Conservation (phyloP, 495 filamentous ascomycete species). For the Pyrenopolyporus hunteri region DNA sequence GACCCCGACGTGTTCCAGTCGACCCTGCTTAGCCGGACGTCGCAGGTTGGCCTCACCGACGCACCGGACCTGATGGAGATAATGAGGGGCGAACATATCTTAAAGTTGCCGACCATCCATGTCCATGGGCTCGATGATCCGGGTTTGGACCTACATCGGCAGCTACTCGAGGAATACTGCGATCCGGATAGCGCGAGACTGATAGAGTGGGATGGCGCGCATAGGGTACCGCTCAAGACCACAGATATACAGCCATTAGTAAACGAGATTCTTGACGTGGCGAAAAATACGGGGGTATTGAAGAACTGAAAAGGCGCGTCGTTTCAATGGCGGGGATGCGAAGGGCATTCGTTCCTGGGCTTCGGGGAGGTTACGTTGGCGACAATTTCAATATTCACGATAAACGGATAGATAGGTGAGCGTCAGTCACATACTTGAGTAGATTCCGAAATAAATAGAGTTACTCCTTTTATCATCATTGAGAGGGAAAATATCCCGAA, state of each 20-base stretch:
- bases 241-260: slow-evolving; percentile 59
- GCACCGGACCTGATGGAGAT: slow-evolving; percentile 39
- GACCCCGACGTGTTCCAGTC: slow-evolving; percentile 42
- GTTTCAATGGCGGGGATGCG: background rate
- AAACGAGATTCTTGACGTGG: slow-evolving; percentile 52
- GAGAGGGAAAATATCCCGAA: too few relatives aligned
- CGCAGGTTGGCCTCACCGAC: slow-evolving; percentile 25
- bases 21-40: slow-evolving; percentile 27
- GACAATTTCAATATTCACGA: too few relatives aligned
- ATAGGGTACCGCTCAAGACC: slow-evolving; percentile 63
- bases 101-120: slow-evolving; percentile 64
- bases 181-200: slow-evolving; percentile 50
- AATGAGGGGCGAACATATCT: slow-evolving; percentile 30
- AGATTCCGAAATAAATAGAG: too few relatives aligned
- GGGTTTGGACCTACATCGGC: slow-evolving; percentile 58
- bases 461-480: too few relatives aligned
- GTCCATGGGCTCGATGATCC: slow-evolving; percentile 65
- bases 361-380: too few relatives aligned
- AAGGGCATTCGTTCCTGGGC: background rate
- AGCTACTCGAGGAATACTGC: slow-evolving; percentile 58
- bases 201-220: slow-evolving; percentile 67
- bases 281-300: slow-evolving; percentile 43
- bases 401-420: background rate
- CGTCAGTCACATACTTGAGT: too few relatives aligned
- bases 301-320: background rate